These are phyloP conservation scores for Mycena galopus DNA, from an alignment of 768 basidiomycete species.

Conservation along the genomic window DNA sequence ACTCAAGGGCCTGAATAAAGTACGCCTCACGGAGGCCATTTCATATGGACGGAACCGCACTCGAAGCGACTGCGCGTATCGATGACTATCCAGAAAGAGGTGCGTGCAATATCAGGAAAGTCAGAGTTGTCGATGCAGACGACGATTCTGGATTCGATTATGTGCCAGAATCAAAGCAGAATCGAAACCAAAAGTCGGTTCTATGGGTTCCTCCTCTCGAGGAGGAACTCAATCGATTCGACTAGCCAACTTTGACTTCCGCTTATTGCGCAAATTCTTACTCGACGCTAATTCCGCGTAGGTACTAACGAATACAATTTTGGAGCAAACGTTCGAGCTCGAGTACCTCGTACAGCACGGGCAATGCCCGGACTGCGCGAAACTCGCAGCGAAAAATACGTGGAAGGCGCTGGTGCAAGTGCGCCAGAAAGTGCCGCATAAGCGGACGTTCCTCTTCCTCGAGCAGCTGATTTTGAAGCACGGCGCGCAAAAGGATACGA, in stretches of 20 bases:
- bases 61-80: slow-evolving; percentile 93
- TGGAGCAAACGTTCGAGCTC: slow-evolving; percentile 98
- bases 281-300: slow-evolving; percentile 40
- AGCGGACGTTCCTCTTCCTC: slow-evolving; percentile 96
- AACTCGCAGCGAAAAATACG: slow-evolving; percentile 97
- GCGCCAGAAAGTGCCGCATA: slow-evolving; percentile 98
- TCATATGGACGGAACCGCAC: slow-evolving; percentile 99
- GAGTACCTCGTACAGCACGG: slow-evolving; percentile 95
- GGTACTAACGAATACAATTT: slow-evolving; percentile 94
- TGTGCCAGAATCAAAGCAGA: too few relatives aligned
- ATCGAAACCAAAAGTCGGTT: too few relatives aligned
- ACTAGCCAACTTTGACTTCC: too few relatives aligned
- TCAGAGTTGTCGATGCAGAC: too few relatives aligned
- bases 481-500: slow-evolving; percentile 96
- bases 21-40: slow-evolving; percentile 98
- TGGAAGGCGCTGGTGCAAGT: slow-evolving; percentile 99
- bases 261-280: not conserved
- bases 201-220: too few relatives aligned
- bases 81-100: slow-evolving; percentile 98
- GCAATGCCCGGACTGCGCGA: slow-evolving; percentile 95
- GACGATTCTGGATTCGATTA: too few relatives aligned
- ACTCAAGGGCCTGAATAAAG: slow-evolving; percentile 93
- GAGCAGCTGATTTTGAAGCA: slow-evolving; percentile 98
- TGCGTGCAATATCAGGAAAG: too few relatives aligned
- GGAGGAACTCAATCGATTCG: too few relatives aligned